Evolutionary conservation across 768 basidiomycete genomes (phyloP).

Genomic region (Kwoniella newhampshirensis): DNA sequence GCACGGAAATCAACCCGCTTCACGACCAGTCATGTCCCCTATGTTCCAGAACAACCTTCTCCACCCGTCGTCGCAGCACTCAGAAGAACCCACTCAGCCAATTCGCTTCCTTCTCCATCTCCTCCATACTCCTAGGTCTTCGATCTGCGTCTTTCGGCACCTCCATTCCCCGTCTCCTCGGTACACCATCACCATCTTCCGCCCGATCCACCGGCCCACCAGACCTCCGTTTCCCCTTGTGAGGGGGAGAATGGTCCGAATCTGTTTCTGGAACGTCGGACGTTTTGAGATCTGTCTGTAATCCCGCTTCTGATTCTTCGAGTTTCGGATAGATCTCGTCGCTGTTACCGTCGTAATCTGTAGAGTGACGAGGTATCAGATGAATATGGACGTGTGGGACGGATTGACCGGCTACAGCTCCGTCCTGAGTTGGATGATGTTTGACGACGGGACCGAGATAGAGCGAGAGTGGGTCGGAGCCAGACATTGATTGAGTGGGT

Average conservation of each 20-base stretch:
- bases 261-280: neutral
- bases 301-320: constrained; percentile 57
- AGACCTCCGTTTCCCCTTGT: neutral
- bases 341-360: constrained; percentile 54
- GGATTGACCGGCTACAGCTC: constrained; percentile 76
- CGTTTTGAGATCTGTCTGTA: constrained; percentile 50
- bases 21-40: too few species aligned
- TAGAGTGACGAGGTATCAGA: constrained; percentile 74
- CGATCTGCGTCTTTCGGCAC: constrained; percentile 61
- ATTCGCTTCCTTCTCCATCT: constrained; percentile 76
- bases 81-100: constrained; percentile 69
- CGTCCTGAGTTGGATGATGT: constrained; percentile 62
- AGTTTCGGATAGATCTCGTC: constrained; percentile 65
- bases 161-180: neutral
- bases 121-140: constrained; percentile 63
- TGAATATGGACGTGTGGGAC: constrained; percentile 98
- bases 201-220: constrained; percentile 47
- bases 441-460: too few species aligned
- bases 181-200: neutral
- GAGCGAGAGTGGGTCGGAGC: too few species aligned
- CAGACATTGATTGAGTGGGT: constrained; percentile 36
- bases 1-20: too few species aligned
- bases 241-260: neutral
- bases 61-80: too few species aligned
- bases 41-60: too few species aligned